These are phyloP conservation scores for Cordyceps fumosorosea DNA, from an alignment of 2,329 filamentous ascomycete genomes.

Conservation along the genomic window DNA sequence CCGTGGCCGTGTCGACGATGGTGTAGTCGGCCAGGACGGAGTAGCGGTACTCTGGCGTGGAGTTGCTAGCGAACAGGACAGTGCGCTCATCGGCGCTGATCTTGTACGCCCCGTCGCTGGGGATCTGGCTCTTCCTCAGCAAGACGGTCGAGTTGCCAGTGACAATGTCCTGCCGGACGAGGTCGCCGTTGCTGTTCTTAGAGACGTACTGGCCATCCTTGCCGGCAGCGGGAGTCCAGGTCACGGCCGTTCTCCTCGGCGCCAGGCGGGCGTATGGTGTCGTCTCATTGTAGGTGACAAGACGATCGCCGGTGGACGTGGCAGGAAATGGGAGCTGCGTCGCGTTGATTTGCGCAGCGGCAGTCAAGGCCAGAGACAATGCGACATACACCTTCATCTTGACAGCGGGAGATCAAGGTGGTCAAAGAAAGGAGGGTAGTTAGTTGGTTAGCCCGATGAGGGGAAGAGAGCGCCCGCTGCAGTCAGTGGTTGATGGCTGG, in stretches of 20 bases:
- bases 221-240: conserved; percentile 49
- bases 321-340: conserved; percentile 25
- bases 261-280: conserved; percentile 39
- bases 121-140: conserved; percentile 51
- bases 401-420: not conserved
- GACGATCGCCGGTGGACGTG: conserved; percentile 46
- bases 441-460: not conserved
- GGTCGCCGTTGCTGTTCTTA: conserved; percentile 39
- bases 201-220: conserved; percentile 58
- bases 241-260: conserved; percentile 40
- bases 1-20: conserved; percentile 54
- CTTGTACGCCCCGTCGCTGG: conserved; percentile 50
- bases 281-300: conserved; percentile 56
- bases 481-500: not conserved
- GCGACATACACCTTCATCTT: not conserved
- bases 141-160: conserved; percentile 48
- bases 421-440: too few species aligned
- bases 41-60: conserved; percentile 62
- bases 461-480: too few species aligned
- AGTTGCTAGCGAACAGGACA: conserved; percentile 57
- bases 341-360: not conserved
- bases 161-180: conserved; percentile 56
- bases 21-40: conserved; percentile 64
- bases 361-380: not conserved
- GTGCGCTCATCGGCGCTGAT: conserved; percentile 53